Evolutionary conservation across 164 flowering plant species (phyloP).

Genomic region (Umbellularia californica): DNA sequence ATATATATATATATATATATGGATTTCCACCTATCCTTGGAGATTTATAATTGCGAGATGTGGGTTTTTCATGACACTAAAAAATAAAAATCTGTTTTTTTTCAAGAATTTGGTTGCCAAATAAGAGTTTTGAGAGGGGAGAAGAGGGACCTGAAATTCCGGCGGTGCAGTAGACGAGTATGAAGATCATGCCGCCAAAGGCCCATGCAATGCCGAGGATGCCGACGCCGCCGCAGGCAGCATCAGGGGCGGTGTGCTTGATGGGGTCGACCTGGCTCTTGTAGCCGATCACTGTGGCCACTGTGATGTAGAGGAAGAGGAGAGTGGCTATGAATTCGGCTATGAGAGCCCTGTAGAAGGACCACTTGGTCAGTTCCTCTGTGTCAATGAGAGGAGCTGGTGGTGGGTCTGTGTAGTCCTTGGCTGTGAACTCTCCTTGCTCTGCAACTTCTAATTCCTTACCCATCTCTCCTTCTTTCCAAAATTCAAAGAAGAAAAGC

Average conservation of each 20-base stretch:
- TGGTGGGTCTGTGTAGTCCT: constrained; percentile 70
- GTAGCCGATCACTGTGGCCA: constrained; percentile 60
- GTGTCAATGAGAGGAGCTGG: constrained; percentile 50
- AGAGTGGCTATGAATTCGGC: constrained; percentile 70
- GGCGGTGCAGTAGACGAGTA: constrained; percentile 74
- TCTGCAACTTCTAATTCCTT: constrained; percentile 41
- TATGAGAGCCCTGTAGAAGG: constrained; percentile 59
- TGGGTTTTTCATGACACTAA: too few relatives aligned
- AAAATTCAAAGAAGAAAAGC: background rate
- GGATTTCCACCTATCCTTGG: too few relatives aligned
- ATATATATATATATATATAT: too few relatives aligned
- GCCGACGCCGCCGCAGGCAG: constrained; percentile 56
- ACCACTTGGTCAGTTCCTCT: constrained; percentile 43
- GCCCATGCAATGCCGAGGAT: constrained; percentile 75
- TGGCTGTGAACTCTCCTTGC: constrained; percentile 25
- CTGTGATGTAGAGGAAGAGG: constrained; percentile 56
- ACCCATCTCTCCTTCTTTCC: constrained; percentile 27
- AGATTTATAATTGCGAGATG: too few relatives aligned
- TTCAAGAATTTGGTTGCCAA: background rate
- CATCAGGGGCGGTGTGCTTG: constrained; percentile 7
- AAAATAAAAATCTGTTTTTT: too few relatives aligned
- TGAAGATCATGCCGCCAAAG: constrained; percentile 68
- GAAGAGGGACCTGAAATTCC: constrained; percentile 48
- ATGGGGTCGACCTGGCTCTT: constrained; percentile 31
- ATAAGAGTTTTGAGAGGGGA: background rate